Percentiles rank a stretch among this genome's conserved stretches.
These are phyloP conservation scores for Monosporascus sp. DNA, from an alignment of 2,329 filamentous ascomycete genomes.

Conservation along the genomic window DNA sequence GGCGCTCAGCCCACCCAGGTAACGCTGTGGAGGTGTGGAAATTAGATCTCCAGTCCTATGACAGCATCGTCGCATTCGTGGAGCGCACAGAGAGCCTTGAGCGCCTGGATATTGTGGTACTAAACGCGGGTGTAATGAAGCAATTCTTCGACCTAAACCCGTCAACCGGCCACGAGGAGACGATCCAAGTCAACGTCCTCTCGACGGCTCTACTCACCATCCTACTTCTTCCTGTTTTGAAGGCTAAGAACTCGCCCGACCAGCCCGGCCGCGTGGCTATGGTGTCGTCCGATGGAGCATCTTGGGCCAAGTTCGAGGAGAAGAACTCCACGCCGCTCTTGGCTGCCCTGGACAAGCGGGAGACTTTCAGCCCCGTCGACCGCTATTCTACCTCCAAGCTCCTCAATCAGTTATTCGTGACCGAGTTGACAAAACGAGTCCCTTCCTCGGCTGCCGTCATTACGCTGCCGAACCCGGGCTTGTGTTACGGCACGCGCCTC, in stretches of 20 bases:
- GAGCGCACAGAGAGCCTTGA: conserved; percentile 23
- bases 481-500: conserved; percentile 8
- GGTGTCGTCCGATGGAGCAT: conserved; percentile 20
- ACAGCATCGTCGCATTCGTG: conserved; percentile 32
- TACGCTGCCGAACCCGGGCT: conserved; percentile 8
- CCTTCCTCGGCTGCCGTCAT: conserved; percentile 10
- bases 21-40: conserved; percentile 32
- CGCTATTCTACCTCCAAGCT: conserved; percentile 20
- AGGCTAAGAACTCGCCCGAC: conserved; percentile 19
- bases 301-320: conserved; percentile 12
- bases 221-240: conserved; percentile 41
- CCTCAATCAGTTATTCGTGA: conserved; percentile 23
- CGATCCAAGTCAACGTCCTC: conserved; percentile 48
- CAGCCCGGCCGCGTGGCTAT: conserved; percentile 16
- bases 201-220: conserved; percentile 42
- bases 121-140: conserved; percentile 24
- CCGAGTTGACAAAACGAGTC: conserved; percentile 21
- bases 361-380: conserved; percentile 7
- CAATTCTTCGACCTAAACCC: conserved; percentile 9
- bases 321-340: conserved; percentile 7
- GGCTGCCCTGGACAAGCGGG: conserved; percentile 5
- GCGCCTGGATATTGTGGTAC: conserved; percentile 33
- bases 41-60: conserved; percentile 33
- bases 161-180: conserved; percentile 32
- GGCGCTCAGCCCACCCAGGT: neutral